Percentiles rank a stretch among this genome's conserved stretches.
phyloP scores from a whole-genome alignment of 1,284 basidiomycete species.

The Sparassis latifolia region DNA sequence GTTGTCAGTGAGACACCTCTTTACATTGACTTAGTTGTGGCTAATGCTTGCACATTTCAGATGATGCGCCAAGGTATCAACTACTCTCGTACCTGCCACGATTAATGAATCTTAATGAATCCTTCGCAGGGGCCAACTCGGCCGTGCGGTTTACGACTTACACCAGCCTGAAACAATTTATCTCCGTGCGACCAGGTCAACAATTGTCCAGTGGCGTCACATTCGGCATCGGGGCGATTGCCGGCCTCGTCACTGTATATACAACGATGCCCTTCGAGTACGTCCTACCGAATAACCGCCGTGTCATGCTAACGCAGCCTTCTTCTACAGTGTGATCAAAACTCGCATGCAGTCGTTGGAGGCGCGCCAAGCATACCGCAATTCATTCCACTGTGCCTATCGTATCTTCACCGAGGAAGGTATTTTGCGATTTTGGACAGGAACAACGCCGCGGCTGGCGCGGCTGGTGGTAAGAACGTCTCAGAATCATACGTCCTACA shows the following conservation, averaged over 20 bases:
- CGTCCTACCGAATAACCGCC: slow-evolving; percentile 25
- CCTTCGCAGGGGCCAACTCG: slow-evolving; percentile 69
- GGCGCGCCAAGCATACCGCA: slow-evolving; percentile 80
- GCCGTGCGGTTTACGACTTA: slow-evolving; percentile 97
- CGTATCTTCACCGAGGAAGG: slow-evolving; percentile 90
- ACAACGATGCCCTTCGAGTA: slow-evolving; percentile 92
- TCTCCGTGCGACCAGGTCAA: slow-evolving; percentile 78
- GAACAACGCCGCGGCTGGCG: slow-evolving; percentile 84
- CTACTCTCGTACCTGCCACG: neutral
- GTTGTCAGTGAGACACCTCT: slow-evolving; percentile 55
- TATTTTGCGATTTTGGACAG: slow-evolving; percentile 87
- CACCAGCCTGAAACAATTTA: slow-evolving; percentile 87
- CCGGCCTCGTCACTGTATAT: slow-evolving; percentile 94
- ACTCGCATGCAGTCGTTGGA: slow-evolving; percentile 95
- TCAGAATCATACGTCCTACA: neutral
- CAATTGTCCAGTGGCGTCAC: slow-evolving; percentile 84
- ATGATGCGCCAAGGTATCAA: slow-evolving; percentile 85
- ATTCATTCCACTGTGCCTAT: slow-evolving; percentile 92
- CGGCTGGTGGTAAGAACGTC: slow-evolving; percentile 72
- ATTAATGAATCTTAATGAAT: neutral
- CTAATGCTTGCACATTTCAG: slow-evolving; percentile 31
- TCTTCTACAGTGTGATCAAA: slow-evolving; percentile 75
- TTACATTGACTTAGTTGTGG: slow-evolving; percentile 4
- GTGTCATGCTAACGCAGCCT: neutral
- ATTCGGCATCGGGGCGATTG: slow-evolving; percentile 90